A percentile compares a stretch with the other conserved stretches of the same genome.
These are phyloP conservation scores for Amphibolis antarctica DNA, from an alignment of 106 monocot genomes.

Conservation along the genomic window DNA sequence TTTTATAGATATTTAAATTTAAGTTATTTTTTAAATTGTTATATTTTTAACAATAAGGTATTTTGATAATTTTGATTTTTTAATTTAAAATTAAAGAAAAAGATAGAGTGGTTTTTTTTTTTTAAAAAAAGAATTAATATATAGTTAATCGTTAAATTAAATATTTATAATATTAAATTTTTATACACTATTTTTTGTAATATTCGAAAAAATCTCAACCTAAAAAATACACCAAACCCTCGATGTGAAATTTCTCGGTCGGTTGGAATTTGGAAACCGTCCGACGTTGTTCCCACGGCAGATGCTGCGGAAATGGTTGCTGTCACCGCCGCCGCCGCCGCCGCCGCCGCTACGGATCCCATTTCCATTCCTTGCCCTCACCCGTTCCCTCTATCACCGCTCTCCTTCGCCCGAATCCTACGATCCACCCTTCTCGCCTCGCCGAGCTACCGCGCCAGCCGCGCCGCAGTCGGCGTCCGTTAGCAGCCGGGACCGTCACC, in stretches of 20 bases:
- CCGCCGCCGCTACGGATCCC: not conserved
- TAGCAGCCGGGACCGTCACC: not conserved
- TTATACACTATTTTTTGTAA: too few species aligned
- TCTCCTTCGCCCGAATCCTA: constrained; percentile 3
- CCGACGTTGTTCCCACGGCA: not conserved
- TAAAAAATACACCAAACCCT: too few species aligned
- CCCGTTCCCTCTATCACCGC: not conserved
- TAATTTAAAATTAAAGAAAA: too few species aligned
- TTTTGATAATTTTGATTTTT: too few species aligned
- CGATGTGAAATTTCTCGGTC: not conserved
- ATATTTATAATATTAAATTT: too few species aligned
- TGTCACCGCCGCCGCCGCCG: not conserved
- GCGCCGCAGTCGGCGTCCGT: not conserved
- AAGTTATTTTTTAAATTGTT: too few species aligned
- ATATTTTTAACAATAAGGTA: too few species aligned
- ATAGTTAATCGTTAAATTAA: too few species aligned
- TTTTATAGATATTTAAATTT: too few species aligned
- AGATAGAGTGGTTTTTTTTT: too few species aligned
- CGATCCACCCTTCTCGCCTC: constrained; percentile 45
- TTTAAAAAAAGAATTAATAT: too few species aligned
- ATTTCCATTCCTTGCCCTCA: not conserved
- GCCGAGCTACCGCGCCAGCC: constrained; percentile 8
- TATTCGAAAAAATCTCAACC: too few species aligned
- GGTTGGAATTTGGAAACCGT: not conserved
- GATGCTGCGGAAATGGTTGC: not conserved